A percentile compares a stretch with the other conserved stretches of the same genome.
phyloP scores from a whole-genome alignment of 768 basidiomycete genomes.

The Calocera viscosa region DNA sequence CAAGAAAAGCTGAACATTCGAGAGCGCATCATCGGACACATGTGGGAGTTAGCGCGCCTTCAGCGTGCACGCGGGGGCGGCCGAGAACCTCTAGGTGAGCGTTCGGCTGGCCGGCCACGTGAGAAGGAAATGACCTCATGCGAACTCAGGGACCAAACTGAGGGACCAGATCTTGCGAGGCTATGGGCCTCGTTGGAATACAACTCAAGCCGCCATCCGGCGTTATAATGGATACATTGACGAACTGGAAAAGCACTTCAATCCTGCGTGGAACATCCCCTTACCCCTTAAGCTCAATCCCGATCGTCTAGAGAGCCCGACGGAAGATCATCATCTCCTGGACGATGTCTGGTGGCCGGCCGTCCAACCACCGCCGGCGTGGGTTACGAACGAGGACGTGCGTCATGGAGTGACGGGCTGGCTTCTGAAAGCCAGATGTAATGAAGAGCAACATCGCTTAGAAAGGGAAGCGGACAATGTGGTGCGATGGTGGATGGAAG shows the following conservation, averaged over 20 bases:
- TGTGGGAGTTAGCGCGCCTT: not conserved
- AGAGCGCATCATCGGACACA: not conserved
- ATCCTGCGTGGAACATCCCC: not conserved
- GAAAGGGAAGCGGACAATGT: not conserved
- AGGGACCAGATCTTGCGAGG: not conserved
- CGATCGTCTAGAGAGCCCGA: not conserved
- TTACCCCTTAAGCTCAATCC: not conserved
- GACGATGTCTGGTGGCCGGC: not conserved
- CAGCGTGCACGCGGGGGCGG: not conserved
- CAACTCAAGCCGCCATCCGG: not conserved
- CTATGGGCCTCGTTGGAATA: not conserved
- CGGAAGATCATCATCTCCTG: not conserved
- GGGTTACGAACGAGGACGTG: not conserved
- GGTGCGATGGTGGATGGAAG: not conserved
- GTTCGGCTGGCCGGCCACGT: not conserved
- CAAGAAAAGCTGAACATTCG: not conserved
- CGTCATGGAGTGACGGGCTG: not conserved
- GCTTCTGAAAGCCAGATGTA: not conserved
- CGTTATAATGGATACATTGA: not conserved
- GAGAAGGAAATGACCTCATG: not conserved
- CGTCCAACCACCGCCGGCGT: not conserved
- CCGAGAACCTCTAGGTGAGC: not conserved
- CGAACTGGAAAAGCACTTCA: not conserved
- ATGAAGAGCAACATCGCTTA: not conserved
- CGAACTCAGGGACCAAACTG: not conserved